Evolutionary conservation across 305 asterid species (phyloP).

Genomic region (Vinca major): DNA sequence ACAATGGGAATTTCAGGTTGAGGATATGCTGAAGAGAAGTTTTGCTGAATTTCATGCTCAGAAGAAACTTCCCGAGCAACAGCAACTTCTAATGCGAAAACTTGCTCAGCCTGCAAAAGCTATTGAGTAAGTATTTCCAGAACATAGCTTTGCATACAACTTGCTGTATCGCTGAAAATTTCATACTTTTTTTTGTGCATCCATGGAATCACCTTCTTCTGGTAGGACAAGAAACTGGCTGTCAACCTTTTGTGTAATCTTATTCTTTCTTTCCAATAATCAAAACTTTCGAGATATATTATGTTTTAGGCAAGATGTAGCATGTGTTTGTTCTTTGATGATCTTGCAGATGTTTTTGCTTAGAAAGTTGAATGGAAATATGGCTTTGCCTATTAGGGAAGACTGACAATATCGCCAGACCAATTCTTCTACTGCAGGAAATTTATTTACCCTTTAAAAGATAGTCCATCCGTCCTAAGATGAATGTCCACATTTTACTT

Average conservation of each 20-base stretch:
- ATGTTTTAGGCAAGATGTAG: neutral
- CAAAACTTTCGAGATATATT: neutral
- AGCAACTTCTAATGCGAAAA: constrained; percentile 72
- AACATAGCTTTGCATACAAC: constrained; percentile 1
- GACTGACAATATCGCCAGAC: neutral
- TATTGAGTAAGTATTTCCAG: constrained; percentile 58
- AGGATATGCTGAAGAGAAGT: constrained; percentile 98
- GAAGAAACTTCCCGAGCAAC: constrained; percentile 90
- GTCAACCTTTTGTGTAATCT: neutral
- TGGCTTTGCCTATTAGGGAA: neutral
- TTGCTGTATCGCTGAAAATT: neutral
- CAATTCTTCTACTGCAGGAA: neutral
- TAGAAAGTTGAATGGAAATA: neutral
- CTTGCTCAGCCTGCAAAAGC: constrained; percentile 63
- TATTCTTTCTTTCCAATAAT: neutral
- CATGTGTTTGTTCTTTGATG: neutral
- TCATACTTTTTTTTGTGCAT: neutral
- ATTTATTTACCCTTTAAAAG: neutral
- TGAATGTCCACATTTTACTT: too few species aligned
- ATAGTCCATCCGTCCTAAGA: neutral
- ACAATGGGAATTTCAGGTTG: constrained; percentile 54
- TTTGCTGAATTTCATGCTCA: constrained; percentile 99
- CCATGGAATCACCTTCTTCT: neutral
- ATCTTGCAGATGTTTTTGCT: neutral
- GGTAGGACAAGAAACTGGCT: neutral